Conservation (phyloP, 768 basidiomycete species). For the Cystobasidium tubakii region DNA sequence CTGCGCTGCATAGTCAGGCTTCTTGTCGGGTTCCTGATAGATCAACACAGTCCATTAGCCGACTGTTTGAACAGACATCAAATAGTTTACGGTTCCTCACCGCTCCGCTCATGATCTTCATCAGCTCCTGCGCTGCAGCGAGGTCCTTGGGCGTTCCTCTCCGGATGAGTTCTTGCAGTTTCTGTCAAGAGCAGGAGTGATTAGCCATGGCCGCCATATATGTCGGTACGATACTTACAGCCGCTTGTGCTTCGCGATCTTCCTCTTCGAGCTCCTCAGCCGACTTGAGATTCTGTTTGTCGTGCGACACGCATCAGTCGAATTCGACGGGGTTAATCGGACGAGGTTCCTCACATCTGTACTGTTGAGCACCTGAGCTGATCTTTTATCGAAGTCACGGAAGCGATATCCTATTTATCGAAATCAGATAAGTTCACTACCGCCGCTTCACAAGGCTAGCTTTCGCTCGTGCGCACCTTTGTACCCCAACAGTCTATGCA, state of each 20-base stretch:
- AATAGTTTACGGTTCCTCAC: constrained; percentile 47
- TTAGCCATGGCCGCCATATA: background rate
- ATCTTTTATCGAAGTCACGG: constrained; percentile 51
- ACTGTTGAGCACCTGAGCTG: constrained; percentile 49
- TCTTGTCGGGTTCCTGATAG: constrained; percentile 73
- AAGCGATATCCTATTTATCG: constrained; percentile 51
- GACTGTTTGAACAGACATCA: too few relatives aligned
- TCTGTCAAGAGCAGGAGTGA: constrained; percentile 50
- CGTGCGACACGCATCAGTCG: background rate
- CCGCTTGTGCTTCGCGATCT: constrained; percentile 87
- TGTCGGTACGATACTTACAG: constrained; percentile 50
- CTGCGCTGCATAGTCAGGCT: constrained; percentile 87
- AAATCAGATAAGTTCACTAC: constrained; percentile 1
- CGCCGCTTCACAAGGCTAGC: too few relatives aligned
- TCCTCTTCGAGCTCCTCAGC: constrained; percentile 94
- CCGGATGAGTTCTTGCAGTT: constrained; percentile 96
- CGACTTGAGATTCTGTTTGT: constrained; percentile 76
- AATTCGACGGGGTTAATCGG: background rate
- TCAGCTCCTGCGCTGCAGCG: constrained; percentile 89
- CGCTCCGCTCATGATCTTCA: constrained; percentile 91
- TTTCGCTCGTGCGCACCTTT: constrained; percentile 63
- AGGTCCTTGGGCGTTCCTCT: constrained; percentile 92
- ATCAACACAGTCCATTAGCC: background rate
- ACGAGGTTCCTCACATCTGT: constrained; percentile 49
- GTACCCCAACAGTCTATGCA: constrained; percentile 88